Base-by-base conservation (phyloP, 768 basidiomycete genomes). In the Trametes coccinea region DNA sequence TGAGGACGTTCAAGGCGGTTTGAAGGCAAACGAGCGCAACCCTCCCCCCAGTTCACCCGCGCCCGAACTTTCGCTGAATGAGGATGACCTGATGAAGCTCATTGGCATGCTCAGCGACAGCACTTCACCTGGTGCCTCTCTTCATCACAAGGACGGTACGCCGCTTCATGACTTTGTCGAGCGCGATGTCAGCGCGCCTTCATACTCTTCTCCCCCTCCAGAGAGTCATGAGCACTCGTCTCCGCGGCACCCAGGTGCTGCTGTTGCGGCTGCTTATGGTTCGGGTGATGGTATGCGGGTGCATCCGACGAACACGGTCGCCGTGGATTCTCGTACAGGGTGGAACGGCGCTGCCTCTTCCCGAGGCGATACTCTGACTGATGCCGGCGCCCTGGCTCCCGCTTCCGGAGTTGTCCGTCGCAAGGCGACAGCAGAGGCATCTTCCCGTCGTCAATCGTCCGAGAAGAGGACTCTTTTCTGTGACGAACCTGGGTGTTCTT, bases 181-280 rank as follows among this genome's bases (percentile, higher is more conserved):
- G 33, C 29, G 13, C 41, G 4, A 16, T 17, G 17, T 4, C 6
- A 27, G 33, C 3, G 7, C 33, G 30, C 55, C 55, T 47, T 14
- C 45, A 47, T 56, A 47, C 33, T n/a, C 17, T 2, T 56, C 8
- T n/a, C 46, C 33, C 16, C 10, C 33, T 9, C n/a, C 30, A 29
- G 34, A n/a, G 4, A 37, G 30, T 30, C 49, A 44, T 40, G 53
- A 54, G 53, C 53, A 49, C 14, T 2, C 53, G 53, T 46, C n/a
- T n/a, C 47, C 9, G 34, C 53, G n/a, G 47, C 7, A 61, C 40
- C 33, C 39, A 9, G 40, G 46, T 55, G 53, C 48, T 55, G 60
- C 29, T 9, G 41, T 49, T n/a, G 60, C 47, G 48, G 31, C 10
- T 55, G 40, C 47, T 49, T 31, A 30, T 55, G 53, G 53, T 37